Base-by-base conservation (phyloP, 1,284 basidiomycete species). In the Cryptococcus sp. region DNA sequence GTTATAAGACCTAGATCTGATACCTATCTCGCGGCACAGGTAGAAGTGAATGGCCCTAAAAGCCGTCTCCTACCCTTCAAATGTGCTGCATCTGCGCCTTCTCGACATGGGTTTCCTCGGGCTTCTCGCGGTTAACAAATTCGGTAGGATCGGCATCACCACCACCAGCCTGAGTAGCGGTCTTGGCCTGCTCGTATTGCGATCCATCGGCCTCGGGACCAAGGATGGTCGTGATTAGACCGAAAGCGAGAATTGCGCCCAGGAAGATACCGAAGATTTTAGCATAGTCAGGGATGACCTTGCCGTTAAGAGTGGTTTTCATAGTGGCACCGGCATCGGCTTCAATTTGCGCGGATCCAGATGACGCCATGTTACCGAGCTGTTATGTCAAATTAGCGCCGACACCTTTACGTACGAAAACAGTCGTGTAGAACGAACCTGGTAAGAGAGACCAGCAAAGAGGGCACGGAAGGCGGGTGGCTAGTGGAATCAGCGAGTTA, bases 371-470 rank as follows among this genome's bases (percentile, higher is more conserved):
- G 67, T 78, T 80, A 57, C 77, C 77, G 41, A 76, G 64, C 57
- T 62, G 54, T 41, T 38, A 43, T 54, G 44, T 50, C 50, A n/a
- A n/a, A 22, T 11, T 52, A 40, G 15, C 15, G 37, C 17, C 19
- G 3, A 38, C 3, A 54, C 5, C 20, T 20, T 13, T 4, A 43
- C 40, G 40, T 17, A 6, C 6, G 13, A 20, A 5, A 43, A 43
- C 5, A 5, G 40, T 17, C 26, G 5, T 29, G 4, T 29, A 29
- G 5, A 54, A 57, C 89, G 88, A 44, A 92, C 72, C 70, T 96
- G 93, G 79, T 95, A 98, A 0, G 89, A 87, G 0, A 95, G 85
- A 64, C 94, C 94, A 20, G 89, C 88, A 83, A 95, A 97, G 0
- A 91, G 89, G 8, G 93, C 91, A 54, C 94, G 84, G 84, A 96